Base-by-base conservation (phyloP, 768 basidiomycete genomes). In the Tephrocybe rancida region DNA sequence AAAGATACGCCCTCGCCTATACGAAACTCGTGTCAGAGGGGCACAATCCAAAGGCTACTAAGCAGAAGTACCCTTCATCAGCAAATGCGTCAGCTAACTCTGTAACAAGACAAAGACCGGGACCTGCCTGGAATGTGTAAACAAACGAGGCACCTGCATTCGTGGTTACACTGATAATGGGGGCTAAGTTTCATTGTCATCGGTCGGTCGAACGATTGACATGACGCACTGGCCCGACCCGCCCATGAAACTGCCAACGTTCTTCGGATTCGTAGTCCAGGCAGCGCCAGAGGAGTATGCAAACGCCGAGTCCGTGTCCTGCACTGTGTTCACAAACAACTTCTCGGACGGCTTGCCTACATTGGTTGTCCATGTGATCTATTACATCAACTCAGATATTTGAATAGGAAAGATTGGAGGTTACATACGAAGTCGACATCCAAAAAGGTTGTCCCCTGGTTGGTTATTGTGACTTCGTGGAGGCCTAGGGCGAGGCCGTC, bases 351-450 rank as follows among this genome's bases (percentile, higher is more conserved):
- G 57, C 3, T 41, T 19, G 7, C 70, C 71, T n/a, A 73, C 47
- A 14, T 63, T 61, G 5, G 66, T 63, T 38, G 65, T 59, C 64
- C 69, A 76, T 27, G 66, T 73, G 27, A 73, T 63, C 73, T 73
- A 54, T 14, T 24, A 13, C n/a, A 4, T 11, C n/a, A 24, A 30
- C 5, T 34, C 38, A 18, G 35, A 42, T n/a, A 43, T 10, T 19
- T n/a, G 45, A 50, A 32, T 41, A 49, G 25, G 26, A 55, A 25
- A 22, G 51, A 37, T 11, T 19, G 34, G 10, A 19, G 48, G 51
- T 9, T 14, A 69, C 74, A 35, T 50, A 80, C 81, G 55, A 74
- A 80, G 50, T 84, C 82, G 22, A 84, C 64, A 57, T 80, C 82
- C 41, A 83, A 59, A 41, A 62, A 67, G 5, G 49, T 57, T 3